Evolutionary conservation across 2,329 filamentous ascomycete species (phyloP), one percentile per base, ranked within the genome.

Genomic region (Scorias spongiosa): DNA sequence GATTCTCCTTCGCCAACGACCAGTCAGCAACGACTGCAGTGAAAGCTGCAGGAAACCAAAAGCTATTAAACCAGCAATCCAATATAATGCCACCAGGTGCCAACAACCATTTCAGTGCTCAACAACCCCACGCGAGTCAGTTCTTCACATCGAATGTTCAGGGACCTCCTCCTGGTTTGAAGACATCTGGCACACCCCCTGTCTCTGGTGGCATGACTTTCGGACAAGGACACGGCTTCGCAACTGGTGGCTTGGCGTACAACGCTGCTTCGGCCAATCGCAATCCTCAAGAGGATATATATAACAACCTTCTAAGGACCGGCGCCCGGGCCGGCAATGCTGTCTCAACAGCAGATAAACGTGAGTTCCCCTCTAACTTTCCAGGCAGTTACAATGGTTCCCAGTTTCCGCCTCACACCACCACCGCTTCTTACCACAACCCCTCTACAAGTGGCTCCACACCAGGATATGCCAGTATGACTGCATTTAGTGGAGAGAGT

Each of bases 131-230:
- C 42, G 63, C 72, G 51, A 76, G 72, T 50, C 83, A 84, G 49
- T 91, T 86, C 60, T 95, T 91, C 62, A 76, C 80, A 40, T 80
- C 78, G 43, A 84, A 84, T 9, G 86, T 95, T 57, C 86, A 93
- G 56, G 89, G 88, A 2, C 91, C 93, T 26, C 91, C 91, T 47
- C 93, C 91, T 1, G 91, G 91, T 9, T 71, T 98, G 26, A 98
- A 98, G 67, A 93, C 89, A 17, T 88, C 88, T 2, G 86, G 87
- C 37, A 96, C 89, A 14, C 89, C 91, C 46, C 89, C 91, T 12
- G 87, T 84, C 54, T 78, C 72, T 51, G 78, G 78, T 42, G 79
- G 76, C 44, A 76, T 78, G 51, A 91, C 95, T 76, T 96, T 95
- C 63, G 84, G 85, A 28, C 87, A 95, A 63, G 81, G 82, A 40